Conservation (phyloP, 129 eudicot genomes). For the Pittosporum tobira region DNA sequence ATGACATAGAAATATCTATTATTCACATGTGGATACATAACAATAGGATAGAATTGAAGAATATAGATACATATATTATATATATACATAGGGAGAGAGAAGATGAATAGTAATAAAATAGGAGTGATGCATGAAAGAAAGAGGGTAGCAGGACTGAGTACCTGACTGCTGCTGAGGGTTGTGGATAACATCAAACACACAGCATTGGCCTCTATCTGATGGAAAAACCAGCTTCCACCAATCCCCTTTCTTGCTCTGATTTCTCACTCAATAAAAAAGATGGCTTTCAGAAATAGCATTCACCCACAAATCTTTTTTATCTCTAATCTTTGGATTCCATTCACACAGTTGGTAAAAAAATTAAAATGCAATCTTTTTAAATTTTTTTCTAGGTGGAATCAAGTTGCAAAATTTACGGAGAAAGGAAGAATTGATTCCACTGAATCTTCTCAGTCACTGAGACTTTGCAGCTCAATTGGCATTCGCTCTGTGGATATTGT, state of each 20-base stretch:
- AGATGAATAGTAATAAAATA: slow-evolving; percentile 11
- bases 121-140: too few species aligned
- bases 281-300: slow-evolving; percentile 15
- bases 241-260: slow-evolving; percentile 26
- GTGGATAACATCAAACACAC: slow-evolving; percentile 50
- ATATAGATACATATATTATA: background rate
- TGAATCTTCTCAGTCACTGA: background rate
- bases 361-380: background rate
- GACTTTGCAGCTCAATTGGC: background rate
- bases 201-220: slow-evolving; percentile 26
- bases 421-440: background rate
- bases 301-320: slow-evolving; percentile 11
- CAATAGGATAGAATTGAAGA: slow-evolving; percentile 19
- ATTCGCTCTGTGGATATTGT: background rate
- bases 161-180: slow-evolving; percentile 24
- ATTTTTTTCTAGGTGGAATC: slow-evolving; percentile 1
- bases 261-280: slow-evolving; percentile 1
- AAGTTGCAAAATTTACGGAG: slow-evolving; percentile 16
- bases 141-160: too few species aligned
- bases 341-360: slow-evolving; percentile 27
- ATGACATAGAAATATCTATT: background rate
- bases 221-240: slow-evolving; percentile 41
- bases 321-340: slow-evolving; percentile 46
- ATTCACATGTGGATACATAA: slow-evolving; percentile 21
- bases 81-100: background rate